Percentiles rank a stretch among this genome's conserved stretches.
Conservation (phyloP, 2,329 filamentous ascomycete genomes). For the Pestalotiopsis fici region DNA sequence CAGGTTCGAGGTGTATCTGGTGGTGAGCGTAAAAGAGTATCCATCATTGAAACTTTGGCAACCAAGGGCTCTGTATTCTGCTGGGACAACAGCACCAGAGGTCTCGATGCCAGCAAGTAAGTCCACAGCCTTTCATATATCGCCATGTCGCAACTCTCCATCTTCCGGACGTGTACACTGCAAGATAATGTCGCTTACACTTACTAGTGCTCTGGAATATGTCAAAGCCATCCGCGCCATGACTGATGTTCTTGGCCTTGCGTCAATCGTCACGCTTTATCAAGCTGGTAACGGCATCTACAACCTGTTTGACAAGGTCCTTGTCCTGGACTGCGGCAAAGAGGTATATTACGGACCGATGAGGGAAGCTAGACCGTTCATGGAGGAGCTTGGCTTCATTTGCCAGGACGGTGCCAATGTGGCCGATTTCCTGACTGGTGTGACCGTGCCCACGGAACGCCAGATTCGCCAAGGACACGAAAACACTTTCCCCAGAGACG, state of each 20-base stretch:
- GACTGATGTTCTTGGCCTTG: conserved; percentile 28
- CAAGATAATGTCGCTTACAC: background rate
- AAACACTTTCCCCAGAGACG: conserved; percentile 44
- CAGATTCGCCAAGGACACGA: conserved; percentile 50
- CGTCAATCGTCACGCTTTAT: conserved; percentile 66
- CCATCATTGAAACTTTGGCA: conserved; percentile 65
- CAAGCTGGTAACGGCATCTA: conserved; percentile 73
- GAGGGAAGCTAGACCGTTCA: conserved; percentile 60
- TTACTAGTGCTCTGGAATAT: conserved; percentile 53
- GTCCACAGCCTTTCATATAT: conserved; percentile 23
- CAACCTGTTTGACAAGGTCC: conserved; percentile 69
- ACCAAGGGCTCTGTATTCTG: conserved; percentile 60
- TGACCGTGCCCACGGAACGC: conserved; percentile 69
- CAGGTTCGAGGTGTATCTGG: conserved; percentile 61
- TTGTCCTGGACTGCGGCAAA: conserved; percentile 67
- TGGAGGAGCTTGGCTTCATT: conserved; percentile 65
- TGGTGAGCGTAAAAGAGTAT: conserved; percentile 70
- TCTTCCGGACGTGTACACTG: no score
- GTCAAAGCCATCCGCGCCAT: conserved; percentile 43
- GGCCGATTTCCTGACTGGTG: conserved; percentile 66
- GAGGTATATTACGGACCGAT: conserved; percentile 66
- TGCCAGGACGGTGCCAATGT: conserved; percentile 64
- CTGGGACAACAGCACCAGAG: conserved; percentile 69
- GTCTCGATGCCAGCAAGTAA: conserved; percentile 64
- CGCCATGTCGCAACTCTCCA: background rate